A percentile compares a stretch with the other conserved stretches of the same genome.
phyloP scores from a whole-genome alignment of 331 rosid genomes.

The Prunus yedoensis region DNA sequence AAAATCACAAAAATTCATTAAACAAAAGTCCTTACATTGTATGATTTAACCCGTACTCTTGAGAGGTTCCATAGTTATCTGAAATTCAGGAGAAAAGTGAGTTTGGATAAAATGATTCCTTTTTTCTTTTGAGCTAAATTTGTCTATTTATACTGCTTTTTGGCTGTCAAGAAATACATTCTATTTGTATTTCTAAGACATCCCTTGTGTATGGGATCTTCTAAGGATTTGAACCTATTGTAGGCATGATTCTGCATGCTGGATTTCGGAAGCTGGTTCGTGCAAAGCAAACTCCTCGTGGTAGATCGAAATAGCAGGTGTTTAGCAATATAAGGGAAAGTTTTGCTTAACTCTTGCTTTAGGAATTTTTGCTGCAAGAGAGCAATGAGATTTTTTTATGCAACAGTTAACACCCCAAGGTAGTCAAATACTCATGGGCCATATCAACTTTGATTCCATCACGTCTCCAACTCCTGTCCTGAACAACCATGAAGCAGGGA shows the following conservation, averaged over 20 bases:
- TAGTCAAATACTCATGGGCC: background rate
- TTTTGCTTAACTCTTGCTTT: background rate
- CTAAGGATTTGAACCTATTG: constrained; percentile 21
- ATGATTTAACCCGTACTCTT: background rate
- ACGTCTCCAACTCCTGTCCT: background rate
- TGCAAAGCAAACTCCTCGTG: constrained; percentile 48
- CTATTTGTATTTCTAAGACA: background rate
- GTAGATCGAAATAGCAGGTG: constrained; percentile 37
- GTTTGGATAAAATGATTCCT: background rate
- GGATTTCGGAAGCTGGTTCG: constrained; percentile 80
- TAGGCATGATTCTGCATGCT: constrained; percentile 75
- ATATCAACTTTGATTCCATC: background rate
- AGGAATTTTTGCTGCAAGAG: background rate
- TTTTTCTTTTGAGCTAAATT: background rate
- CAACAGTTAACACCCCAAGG: background rate
- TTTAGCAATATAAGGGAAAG: background rate
- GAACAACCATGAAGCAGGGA: background rate
- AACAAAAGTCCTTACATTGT: background rate
- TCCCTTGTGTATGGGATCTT: constrained; percentile 1
- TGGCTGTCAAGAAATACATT: background rate
- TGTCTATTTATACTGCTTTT: background rate
- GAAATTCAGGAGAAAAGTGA: background rate
- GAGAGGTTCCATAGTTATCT: background rate
- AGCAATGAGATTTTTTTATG: background rate
- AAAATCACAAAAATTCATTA: background rate